Percentiles rank a stretch among this genome's conserved stretches.
Evolutionary conservation across 164 flowering plant genomes (phyloP).

Genomic region (Dillenia turbinata): DNA sequence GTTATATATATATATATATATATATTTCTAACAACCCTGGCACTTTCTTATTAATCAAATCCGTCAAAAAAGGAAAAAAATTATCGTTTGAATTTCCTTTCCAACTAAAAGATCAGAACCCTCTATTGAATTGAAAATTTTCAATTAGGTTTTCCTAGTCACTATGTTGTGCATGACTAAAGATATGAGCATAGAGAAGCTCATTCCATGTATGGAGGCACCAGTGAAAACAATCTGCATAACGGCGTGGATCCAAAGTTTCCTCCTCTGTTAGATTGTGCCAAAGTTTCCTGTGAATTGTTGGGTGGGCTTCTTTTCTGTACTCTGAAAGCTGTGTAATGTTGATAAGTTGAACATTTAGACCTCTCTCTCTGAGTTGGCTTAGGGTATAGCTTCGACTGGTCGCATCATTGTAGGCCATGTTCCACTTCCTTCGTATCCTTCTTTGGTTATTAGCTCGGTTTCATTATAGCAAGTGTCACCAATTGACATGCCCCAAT

Average conservation of each 20-base stretch:
- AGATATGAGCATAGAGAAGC: constrained; percentile 54
- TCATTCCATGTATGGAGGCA: constrained; percentile 87
- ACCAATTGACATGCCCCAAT: constrained; percentile 40
- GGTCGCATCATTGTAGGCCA: constrained; percentile 41
- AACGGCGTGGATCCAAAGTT: constrained; percentile 37
- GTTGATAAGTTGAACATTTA: constrained; percentile 49
- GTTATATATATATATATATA: too few species aligned
- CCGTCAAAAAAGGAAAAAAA: too few species aligned
- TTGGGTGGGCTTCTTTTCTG: constrained; percentile 78
- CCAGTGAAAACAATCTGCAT: constrained; percentile 83
- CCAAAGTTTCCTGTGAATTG: constrained; percentile 61
- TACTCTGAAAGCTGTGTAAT: constrained; percentile 75
- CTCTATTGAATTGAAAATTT: neutral
- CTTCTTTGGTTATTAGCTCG: constrained; percentile 32
- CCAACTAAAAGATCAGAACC: neutral
- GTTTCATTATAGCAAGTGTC: constrained; percentile 59
- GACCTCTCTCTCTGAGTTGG: constrained; percentile 35
- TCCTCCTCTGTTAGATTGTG: constrained; percentile 42
- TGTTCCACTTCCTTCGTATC: constrained; percentile 39
- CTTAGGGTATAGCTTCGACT: constrained; percentile 30
- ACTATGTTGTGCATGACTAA: neutral
- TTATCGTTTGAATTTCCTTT: neutral
- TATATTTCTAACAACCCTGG: too few species aligned
- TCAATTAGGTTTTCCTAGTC: neutral
- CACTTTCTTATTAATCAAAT: too few species aligned